Conservation (phyloP, 2,329 filamentous ascomycete species). For the Sphaerostilbella broomeana region DNA sequence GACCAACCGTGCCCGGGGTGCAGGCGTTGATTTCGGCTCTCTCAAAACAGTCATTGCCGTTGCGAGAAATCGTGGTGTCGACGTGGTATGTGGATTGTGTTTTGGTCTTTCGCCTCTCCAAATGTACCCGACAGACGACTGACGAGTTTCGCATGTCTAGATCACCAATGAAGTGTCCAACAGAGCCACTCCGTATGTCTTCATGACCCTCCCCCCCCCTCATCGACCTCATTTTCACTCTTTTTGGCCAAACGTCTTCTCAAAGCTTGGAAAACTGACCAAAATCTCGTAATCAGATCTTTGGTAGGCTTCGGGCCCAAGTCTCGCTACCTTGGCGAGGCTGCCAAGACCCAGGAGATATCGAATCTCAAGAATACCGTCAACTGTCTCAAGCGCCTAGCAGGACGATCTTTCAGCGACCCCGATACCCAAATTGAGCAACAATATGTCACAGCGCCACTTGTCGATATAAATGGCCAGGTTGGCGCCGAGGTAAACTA, state of each 20-base stretch:
- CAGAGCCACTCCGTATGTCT: conserved; percentile 88
- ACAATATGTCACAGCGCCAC: conserved; percentile 76
- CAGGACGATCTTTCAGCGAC: conserved; percentile 78
- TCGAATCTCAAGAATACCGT: conserved; percentile 99
- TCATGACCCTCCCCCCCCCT: conserved; percentile 2
- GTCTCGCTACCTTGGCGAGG: conserved; percentile 86
- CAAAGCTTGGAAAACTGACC: too few relatives aligned
- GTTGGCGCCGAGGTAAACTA: conserved; percentile 92
- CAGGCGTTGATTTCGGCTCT: conserved; percentile 89
- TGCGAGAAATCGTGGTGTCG: conserved; percentile 95
- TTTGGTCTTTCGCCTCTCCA: too few relatives aligned
- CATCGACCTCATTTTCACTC: too few relatives aligned
- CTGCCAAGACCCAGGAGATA: conserved; percentile 97
- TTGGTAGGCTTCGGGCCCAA: conserved; percentile 94
- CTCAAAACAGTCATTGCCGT: conserved; percentile 97
- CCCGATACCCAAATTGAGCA: conserved; percentile 92
- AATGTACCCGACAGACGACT: too few relatives aligned
- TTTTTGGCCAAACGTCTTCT: conserved; percentile 14
- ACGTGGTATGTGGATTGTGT: conserved; percentile 82
- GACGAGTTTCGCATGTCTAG: conserved; percentile 45
- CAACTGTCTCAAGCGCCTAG: conserved; percentile 83
- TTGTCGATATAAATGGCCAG: conserved; percentile 88
- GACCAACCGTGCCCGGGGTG: conserved; percentile 14
- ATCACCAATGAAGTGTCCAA: conserved; percentile 99
- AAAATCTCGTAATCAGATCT: conserved; percentile 49